Evolutionary conservation across 345 rosid species (phyloP), one percentile per base, ranked within the genome.

Genomic region (Hirschfeldia incana): DNA sequence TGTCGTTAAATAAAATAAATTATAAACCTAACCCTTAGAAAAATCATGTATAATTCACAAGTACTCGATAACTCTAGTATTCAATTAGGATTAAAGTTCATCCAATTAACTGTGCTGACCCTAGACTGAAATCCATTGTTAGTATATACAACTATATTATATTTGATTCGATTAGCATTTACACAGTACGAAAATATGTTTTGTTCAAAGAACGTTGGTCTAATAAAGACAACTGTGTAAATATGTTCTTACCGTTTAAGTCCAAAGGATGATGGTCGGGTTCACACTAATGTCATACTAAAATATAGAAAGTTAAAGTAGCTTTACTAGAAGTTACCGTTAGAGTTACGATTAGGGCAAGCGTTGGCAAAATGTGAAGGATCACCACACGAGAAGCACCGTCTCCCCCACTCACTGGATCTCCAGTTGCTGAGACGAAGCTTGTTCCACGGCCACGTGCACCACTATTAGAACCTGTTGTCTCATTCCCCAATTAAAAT

Each of bases 361-460:
- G 68, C 88, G 68, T 88, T 90, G 15, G 97, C 98, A 42, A 95
- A 91, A 81, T 95, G 98, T 7, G 97, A 91, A 69, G 98, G 99
- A 84, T 95, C 99, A 59, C 97, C 97, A 76, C 99, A 93, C 39
- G 82, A 85, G 75, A 68, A 95, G 75, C 42, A 36, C 10, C 3
- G 7, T 36, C 42, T 36, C 42, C 10, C 42, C 10, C 42, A 36
- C 42, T 36, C 10, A 36, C 42, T 7, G 42, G 42, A 8, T 7
- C 42, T 36, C 42, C 42, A 36, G 42, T 7, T 8, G 42, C 42
- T 6, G 42, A 36, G 42, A 36, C 42, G 42, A 36, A 36, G 42
- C 42, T 36, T 36, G 12, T 37, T 72, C 81, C 68, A 87, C 84
- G 85, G 33, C 81, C 84, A 49, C 78, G 58, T 44, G 83, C 89